Evolutionary conservation across 208 protist species (phyloP).

Genomic region (Crithidia sp.): DNA sequence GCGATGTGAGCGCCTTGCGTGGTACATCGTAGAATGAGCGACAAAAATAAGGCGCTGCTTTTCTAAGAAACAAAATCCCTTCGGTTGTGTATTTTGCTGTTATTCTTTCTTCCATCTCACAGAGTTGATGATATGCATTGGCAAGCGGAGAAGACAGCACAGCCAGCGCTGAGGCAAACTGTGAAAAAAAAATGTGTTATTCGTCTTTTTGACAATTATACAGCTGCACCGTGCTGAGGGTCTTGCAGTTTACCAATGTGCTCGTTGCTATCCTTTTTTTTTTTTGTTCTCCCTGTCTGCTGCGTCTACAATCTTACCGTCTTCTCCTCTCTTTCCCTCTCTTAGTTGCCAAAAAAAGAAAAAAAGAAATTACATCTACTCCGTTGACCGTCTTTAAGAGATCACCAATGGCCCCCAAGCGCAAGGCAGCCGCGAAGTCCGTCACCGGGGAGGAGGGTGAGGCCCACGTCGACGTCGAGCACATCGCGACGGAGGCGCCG

Average conservation of each 20-base stretch:
- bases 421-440: conserved; percentile 37
- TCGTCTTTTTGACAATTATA: neutral
- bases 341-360: neutral
- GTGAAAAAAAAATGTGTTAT: conserved; percentile 8
- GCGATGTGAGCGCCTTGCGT: conserved; percentile 18
- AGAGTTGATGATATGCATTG: neutral
- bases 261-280: neutral
- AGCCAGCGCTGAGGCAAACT: neutral
- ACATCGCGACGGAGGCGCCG: neutral
- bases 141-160: too few species aligned
- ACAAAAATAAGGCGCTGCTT: neutral
- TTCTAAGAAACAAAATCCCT: too few species aligned
- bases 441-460: conserved; percentile 7
- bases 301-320: neutral
- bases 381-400: too few species aligned
- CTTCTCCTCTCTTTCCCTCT: neutral
- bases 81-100: neutral
- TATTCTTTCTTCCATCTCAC: conserved; percentile 1
- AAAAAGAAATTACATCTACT: neutral
- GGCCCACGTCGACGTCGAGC: neutral
- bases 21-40: neutral
- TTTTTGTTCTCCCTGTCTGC: neutral
- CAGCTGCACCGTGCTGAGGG: too few species aligned
- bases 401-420: conserved; percentile 69
- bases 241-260: neutral